Base-by-base conservation (phyloP, 73 alveolate genomes). In the Loxodes magnus region DNA sequence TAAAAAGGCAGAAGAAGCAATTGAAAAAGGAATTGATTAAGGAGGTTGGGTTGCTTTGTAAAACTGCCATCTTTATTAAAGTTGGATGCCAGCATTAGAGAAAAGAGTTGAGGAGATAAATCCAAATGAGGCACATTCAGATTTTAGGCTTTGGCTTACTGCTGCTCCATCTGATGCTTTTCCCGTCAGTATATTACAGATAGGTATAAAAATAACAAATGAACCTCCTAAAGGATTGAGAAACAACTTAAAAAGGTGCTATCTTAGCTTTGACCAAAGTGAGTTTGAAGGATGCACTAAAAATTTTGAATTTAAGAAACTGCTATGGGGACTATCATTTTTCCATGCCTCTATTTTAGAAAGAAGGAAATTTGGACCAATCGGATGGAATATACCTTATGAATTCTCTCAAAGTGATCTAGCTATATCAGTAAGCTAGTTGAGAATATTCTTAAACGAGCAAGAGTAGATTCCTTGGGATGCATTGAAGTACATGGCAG, bases 311-410 rank as follows among this genome's bases (percentile, higher is more conserved):
- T 96, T 94, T 83, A 79, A 88, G 43, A 94, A 91, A 66, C 64
- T 96, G 56, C 61, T 93, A 34, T 94, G 81, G 64, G 96, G 98
- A 35, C 87, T 96, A 23, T 88, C 97, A 80, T 96, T 94, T 96
- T 96, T 96, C 97, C 99, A 96, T 75, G 98, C 98, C 29, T 94
- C 92, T 27, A 85, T 96, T 28, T 75, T 90, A 68, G 99, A 96
- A 70, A 82, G 99, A 29, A 82, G 97, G 52, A 88, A 90, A 64
- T 96, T 77, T 44, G 99, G 99, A 0, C 98, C 99, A 3, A 73
- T 95, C 4, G 99, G 99, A 5, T 95, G 99, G 99, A 96, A 96
- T 78, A 96, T 96, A 38, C 93, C 98, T 57, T 96, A 96, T 67
- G 98, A 96, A 82, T 96, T 96, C 63, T 93, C 95, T 46, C 98